These are phyloP conservation scores for Cinnamomum micranthum DNA, from an alignment of 164 flowering plant species.

Conservation along the genomic window DNA sequence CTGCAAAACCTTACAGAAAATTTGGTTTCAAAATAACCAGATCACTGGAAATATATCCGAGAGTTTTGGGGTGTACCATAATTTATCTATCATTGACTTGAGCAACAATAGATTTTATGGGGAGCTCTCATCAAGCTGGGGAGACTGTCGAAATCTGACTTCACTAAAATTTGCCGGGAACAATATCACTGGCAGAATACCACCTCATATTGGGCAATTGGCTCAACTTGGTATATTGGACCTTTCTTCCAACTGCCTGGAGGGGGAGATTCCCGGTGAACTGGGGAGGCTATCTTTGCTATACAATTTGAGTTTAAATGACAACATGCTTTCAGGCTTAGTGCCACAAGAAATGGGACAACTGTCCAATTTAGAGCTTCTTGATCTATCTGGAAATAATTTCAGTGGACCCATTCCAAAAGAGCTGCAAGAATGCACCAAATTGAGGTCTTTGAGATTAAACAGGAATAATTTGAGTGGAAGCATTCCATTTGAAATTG, in stretches of 20 bases:
- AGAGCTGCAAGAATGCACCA: not conserved
- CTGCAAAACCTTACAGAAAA: not conserved
- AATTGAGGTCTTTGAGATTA: not conserved
- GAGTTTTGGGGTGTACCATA: not conserved
- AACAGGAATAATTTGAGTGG: conserved; percentile 1
- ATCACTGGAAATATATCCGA: conserved; percentile 1
- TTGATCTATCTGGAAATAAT: not conserved
- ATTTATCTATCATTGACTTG: not conserved
- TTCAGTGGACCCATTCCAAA: not conserved
- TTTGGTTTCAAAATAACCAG: not conserved
- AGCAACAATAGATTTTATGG: not conserved
- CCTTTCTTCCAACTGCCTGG: not conserved
- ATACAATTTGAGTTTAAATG: not conserved
- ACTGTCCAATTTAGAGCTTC: conserved; percentile 1
- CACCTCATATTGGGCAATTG: not conserved
- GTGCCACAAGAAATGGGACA: conserved; percentile 2
- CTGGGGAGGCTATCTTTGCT: not conserved
- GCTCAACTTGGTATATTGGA: not conserved
- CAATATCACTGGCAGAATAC: not conserved
- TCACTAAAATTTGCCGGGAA: not conserved
- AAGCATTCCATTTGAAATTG: conserved; percentile 1
- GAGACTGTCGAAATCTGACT: not conserved
- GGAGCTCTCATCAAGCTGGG: conserved; percentile 1
- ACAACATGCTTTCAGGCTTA: conserved; percentile 1
- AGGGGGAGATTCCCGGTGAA: not conserved